Base-by-base conservation (phyloP, 306 rosid species). In the Crotalaria pallida region DNA sequence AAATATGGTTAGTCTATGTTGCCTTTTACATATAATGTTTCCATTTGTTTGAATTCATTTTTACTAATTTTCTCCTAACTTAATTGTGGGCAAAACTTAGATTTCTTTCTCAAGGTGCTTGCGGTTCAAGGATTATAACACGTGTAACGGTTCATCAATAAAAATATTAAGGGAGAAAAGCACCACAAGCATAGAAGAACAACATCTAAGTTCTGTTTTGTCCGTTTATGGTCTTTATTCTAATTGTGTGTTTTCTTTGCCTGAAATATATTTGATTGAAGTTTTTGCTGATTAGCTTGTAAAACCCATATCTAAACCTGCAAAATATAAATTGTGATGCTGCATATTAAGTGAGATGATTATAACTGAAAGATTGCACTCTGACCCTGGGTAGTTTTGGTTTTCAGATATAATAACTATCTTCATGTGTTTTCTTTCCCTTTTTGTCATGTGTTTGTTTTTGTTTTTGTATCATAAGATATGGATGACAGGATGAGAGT, bases 1-100 rank as follows among this genome's bases (percentile, higher is more conserved):
- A 71, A 91, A 85, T 72, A 76, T 78, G 92, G 97, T 86, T 70
- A 48, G 23, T 48, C 29, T 38, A 62, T 38, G 11, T 34, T 55
- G 11, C 24, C 12, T 18, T 66, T 70, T 51, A 27, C 34, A 33
- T 0, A 16, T n/a, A n/a, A n/a, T n/a, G n/a, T 15, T 44, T 58
- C 22, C 45, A 7, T 17, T 26, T 63, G 22, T 16, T 27, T 15
- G 33, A 31, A 15, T 52, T 71, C 7, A 44, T 3, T 52, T 33
- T 27, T 19, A 27, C 40, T 38, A 8, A 11, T 22, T 22, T 57
- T 26, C 33, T 65, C 23, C 43, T 11, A 10, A 17, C 0, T 8
- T 23, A 22, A 38, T 55, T 43, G 5, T 72, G 31, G 31, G 5
- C 31, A 27, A 27, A 6, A 27, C 5, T 2, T 27, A 27, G 3